These are phyloP conservation scores for Citrus cavaleriei DNA, from an alignment of 345 rosid genomes.

Conservation along the genomic window DNA sequence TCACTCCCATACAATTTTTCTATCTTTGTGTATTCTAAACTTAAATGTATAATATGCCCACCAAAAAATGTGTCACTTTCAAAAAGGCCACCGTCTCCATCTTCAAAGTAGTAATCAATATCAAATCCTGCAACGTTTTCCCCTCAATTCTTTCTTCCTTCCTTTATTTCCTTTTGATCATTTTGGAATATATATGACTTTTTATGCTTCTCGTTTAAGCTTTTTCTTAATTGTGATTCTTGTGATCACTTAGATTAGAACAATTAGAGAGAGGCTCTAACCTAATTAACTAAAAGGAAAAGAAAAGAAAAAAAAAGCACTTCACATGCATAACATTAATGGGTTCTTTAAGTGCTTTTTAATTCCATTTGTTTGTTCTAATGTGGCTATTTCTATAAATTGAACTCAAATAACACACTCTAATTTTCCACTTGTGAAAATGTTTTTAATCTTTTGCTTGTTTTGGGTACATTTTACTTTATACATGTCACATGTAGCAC, in stretches of 20 bases:
- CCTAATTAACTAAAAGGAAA: not conserved
- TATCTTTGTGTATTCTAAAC: not conserved
- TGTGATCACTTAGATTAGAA: not conserved
- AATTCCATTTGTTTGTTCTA: slow-evolving; percentile 19
- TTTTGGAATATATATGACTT: slow-evolving; percentile 29
- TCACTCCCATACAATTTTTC: not conserved
- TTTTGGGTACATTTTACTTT: slow-evolving; percentile 7
- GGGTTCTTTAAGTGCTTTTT: slow-evolving; percentile 17
- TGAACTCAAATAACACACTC: slow-evolving; percentile 9
- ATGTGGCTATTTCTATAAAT: slow-evolving; percentile 10
- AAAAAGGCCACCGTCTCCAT: not conserved
- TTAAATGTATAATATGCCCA: not conserved
- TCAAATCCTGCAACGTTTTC: slow-evolving; percentile 5
- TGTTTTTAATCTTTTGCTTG: slow-evolving; percentile 12
- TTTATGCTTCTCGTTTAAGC: slow-evolving; percentile 26
- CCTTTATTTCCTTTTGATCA: slow-evolving; percentile 21
- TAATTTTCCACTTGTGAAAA: slow-evolving; percentile 13
- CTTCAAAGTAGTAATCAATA: slow-evolving; percentile 13
- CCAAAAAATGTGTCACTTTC: not conserved
- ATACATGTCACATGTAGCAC: slow-evolving; percentile 33
- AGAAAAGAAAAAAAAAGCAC: not conserved
- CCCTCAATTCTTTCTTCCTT: not conserved
- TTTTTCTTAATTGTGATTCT: slow-evolving; percentile 21
- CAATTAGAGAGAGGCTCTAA: not conserved
- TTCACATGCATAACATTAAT: slow-evolving; percentile 23